These are phyloP conservation scores for Aureobasidium subglaciale DNA, from an alignment of 2,329 filamentous ascomycete species.

Conservation along the genomic window DNA sequence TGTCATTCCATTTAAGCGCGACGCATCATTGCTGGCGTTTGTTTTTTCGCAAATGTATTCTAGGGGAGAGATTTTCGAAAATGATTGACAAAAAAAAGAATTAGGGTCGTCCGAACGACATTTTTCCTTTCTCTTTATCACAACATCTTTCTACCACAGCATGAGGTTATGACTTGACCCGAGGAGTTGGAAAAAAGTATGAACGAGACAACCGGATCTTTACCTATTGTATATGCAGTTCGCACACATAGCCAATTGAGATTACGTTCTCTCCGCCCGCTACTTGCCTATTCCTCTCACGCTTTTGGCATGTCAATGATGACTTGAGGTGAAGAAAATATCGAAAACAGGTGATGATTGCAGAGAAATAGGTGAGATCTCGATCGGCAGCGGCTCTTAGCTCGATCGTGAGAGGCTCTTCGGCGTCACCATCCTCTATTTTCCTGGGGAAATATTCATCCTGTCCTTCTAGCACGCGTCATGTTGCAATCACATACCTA, in stretches of 20 bases:
- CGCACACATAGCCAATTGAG: constrained; percentile 1
- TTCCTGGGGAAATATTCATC: constrained; percentile 4
- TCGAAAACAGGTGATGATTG: background rate
- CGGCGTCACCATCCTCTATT: constrained; percentile 5
- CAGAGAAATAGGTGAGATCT: background rate
- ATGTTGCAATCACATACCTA: background rate
- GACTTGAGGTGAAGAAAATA: background rate
- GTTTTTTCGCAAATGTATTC: background rate
- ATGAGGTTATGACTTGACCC: background rate
- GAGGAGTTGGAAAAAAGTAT: background rate
- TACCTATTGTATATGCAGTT: constrained; percentile 8
- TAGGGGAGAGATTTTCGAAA: background rate
- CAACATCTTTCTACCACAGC: background rate
- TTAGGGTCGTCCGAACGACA: no score
- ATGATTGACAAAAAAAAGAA: background rate
- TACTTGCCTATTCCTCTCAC: background rate
- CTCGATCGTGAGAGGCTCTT: constrained; percentile 9
- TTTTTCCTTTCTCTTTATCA: constrained; percentile 4
- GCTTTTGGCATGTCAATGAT: constrained; percentile 1
- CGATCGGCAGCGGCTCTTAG: background rate
- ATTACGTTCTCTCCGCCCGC: background rate
- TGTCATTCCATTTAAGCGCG: constrained; percentile 1
- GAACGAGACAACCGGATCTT: constrained; percentile 7
- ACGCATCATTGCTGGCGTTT: constrained; percentile 8
- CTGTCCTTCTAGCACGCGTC: background rate